Evolutionary conservation across 2,329 filamentous ascomycete genomes (phyloP).

Genomic region (Diaporthe sp.): DNA sequence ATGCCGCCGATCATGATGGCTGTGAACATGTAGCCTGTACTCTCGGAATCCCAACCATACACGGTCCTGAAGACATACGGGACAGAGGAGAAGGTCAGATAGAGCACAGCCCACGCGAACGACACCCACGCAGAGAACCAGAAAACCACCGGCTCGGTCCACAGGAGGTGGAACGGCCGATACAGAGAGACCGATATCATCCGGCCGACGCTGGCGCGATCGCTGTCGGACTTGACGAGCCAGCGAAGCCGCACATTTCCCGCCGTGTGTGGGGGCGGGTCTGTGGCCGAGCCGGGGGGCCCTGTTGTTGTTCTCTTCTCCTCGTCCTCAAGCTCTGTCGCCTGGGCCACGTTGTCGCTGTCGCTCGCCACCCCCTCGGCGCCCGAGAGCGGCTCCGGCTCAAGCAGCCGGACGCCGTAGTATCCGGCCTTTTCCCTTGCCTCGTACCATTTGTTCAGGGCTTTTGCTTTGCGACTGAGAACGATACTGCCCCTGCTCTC

Average conservation of each 20-base stretch:
- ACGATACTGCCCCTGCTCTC: conserved; percentile 87
- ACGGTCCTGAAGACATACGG: conserved; percentile 79
- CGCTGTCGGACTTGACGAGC: conserved; percentile 83
- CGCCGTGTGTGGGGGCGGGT: not conserved
- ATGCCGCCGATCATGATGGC: conserved; percentile 76
- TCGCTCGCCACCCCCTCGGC: conserved; percentile 38
- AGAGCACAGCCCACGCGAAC: conserved; percentile 91
- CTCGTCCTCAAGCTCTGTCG: conserved; percentile 34
- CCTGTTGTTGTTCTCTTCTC: conserved; percentile 33
- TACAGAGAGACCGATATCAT: conserved; percentile 81
- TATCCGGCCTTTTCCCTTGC: conserved; percentile 72
- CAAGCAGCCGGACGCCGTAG: conserved; percentile 56
- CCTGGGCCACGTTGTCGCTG: not conserved
- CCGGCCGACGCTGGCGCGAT: conserved; percentile 72
- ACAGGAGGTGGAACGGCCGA: conserved; percentile 81
- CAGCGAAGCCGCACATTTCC: conserved; percentile 71
- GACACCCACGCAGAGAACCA: conserved; percentile 91
- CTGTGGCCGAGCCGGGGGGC: not conserved
- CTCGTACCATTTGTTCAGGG: conserved; percentile 84
- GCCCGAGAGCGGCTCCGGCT: not conserved
- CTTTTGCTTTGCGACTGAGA: conserved; percentile 77
- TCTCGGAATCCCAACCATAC: conserved; percentile 74
- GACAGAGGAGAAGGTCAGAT: conserved; percentile 84
- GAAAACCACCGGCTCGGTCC: conserved; percentile 83
- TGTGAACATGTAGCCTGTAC: conserved; percentile 78